Conservation (phyloP, 2,329 filamentous ascomycete species). For the Aureobasidium sp. region DNA sequence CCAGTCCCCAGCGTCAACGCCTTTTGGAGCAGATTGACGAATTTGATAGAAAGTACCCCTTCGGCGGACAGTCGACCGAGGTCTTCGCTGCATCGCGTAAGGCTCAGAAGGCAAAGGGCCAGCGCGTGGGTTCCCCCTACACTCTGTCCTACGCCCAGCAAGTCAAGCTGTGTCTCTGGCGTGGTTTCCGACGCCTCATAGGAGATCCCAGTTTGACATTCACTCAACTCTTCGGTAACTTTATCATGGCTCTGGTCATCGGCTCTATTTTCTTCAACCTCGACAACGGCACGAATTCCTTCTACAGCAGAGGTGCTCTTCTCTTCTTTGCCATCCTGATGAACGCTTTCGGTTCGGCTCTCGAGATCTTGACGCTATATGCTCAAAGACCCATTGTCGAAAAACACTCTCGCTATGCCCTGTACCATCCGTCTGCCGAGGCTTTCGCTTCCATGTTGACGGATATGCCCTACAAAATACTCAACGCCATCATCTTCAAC, state of each 20-base stretch:
- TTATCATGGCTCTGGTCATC: slow-evolving; percentile 69
- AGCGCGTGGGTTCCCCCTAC: slow-evolving; percentile 63
- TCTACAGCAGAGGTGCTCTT: slow-evolving; percentile 71
- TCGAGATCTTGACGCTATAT: slow-evolving; percentile 82
- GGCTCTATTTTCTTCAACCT: slow-evolving; percentile 77
- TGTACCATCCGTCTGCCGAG: slow-evolving; percentile 86
- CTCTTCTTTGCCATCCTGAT: slow-evolving; percentile 84
- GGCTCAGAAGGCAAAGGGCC: slow-evolving; percentile 40
- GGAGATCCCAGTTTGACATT: slow-evolving; percentile 72
- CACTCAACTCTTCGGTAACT: slow-evolving; percentile 63
- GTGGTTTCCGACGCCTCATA: slow-evolving; percentile 68
- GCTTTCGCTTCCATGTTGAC: slow-evolving; percentile 80
- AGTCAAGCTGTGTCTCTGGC: slow-evolving; percentile 68
- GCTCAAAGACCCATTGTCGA: slow-evolving; percentile 87
- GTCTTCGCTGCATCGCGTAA: slow-evolving; percentile 41
- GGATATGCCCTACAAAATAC: slow-evolving; percentile 76
- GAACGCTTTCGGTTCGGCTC: slow-evolving; percentile 73
- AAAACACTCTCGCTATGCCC: slow-evolving; percentile 77
- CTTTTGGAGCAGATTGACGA: slow-evolving; percentile 40
- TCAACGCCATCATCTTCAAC: slow-evolving; percentile 72
- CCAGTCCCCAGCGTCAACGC: slow-evolving; percentile 42
- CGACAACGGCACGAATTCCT: slow-evolving; percentile 56
- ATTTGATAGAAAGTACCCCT: slow-evolving; percentile 40
- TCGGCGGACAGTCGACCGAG: slow-evolving; percentile 39
- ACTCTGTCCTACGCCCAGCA: slow-evolving; percentile 74